Evolutionary conservation across 441 rosid species (phyloP), one percentile per base, ranked within the genome.

Genomic region (Croton laevigatus): DNA sequence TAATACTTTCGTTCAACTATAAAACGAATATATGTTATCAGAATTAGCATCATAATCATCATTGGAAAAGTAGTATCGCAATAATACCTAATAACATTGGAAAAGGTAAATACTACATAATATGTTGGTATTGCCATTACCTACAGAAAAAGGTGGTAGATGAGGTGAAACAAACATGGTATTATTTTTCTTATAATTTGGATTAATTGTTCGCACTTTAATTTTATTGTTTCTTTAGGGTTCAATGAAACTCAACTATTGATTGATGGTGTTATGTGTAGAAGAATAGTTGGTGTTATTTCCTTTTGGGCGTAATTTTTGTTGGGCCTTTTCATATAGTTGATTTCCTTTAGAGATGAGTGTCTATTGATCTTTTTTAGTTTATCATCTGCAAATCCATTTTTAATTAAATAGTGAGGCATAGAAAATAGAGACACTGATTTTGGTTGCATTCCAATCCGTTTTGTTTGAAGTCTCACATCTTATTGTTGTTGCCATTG

Each of bases 381-480:
- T 45, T 51, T 74, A 9, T 44, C 58, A 34, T 76, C 76, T 78
- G 82, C 81, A 75, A 82, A 81, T 76, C 83, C 87, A 75, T 87
- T 86, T 80, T 78, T 72, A 53, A 34, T 69, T 59, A 58, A 83
- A 80, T 84, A 85, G 81, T 84, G 86, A 78, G 77, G 83, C 74
- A 59, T 78, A 83, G 87, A 73, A 65, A 75, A 69, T 64, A 58
- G 48, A 36, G 59, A 19, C 36, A 36, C 37, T 20, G 61, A 17
- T 70, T 71, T 66, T 72, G 54, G 37, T 59, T 72, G 10, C 20
- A 14, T 54, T 62, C 16, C 32, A 16, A 34, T 45, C 40, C 11
- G 13, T n/a, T n/a, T n/a, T n/a, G n/a, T n/a, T n/a, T n/a, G n/a
- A n/a, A n/a, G n/a, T n/a, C n/a, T n/a, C n/a, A n/a, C n/a, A n/a